Evolutionary conservation across 139 green algal species (phyloP), one percentile per base, ranked within the genome.

Genomic region (Auxenochlorella protothecoides): DNA sequence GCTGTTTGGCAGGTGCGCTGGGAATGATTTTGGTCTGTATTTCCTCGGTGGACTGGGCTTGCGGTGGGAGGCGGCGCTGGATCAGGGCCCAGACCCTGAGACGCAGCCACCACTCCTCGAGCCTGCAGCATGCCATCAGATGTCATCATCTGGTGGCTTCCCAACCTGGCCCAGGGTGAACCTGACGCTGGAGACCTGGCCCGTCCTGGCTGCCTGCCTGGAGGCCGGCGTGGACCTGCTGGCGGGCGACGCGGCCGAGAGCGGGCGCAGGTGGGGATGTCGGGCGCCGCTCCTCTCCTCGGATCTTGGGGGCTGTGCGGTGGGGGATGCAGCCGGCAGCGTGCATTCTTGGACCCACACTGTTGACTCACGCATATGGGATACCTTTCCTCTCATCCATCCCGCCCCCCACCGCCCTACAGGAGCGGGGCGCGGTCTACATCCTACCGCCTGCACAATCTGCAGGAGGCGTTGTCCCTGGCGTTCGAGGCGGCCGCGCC

Each of bases 401-500:
- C 27, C 27, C 27, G 27, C 27, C 27, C 27, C 53, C 5, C 27
- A 69, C 65, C 7, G 2, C 12, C 12, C 70, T 72, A 72, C 79
- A 89, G 83, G 51, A 69, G 63, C 6, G 76, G 72, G 67, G 53
- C 72, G 51, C 66, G 74, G 73, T 81, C 53, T 71, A 82, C 53
- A 75, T 84, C 56, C 59, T 87, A 70, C 78, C 66, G 65, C 14
- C 68, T 88, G 66, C 16, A 76, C 15, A 15, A 62, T 57, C 72
- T 87, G 54, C 68, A 78, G 4, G 74, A 85, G 44, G 81, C 75
- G 53, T 76, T 95, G 10, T 78, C 77, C 66, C 74, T 91, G n/a
- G 85, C 82, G 8, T 92, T 92, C 63, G 71, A 66, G 62, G 89
- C 80, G 9, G 9, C 9, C 57, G 0, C 57, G 9, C 57, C 57